Evolutionary conservation across 148 eudicot species (phyloP).

Genomic region (Selenicereus undatus): DNA sequence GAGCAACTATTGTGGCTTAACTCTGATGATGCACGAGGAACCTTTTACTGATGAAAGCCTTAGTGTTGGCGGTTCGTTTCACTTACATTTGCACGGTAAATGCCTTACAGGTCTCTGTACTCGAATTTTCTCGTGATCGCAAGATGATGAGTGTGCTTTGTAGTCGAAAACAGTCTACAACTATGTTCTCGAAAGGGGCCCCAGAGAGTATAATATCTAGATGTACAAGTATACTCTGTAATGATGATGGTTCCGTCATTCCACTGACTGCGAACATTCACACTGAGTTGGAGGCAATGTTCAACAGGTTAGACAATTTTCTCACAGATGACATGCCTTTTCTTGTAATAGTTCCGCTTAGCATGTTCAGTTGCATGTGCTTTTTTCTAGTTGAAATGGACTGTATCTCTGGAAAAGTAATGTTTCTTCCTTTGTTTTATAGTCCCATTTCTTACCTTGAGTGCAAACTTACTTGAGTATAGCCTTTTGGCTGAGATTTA

Average conservation of each 20-base stretch:
- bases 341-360: neutral
- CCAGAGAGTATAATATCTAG: slow-evolving; percentile 93
- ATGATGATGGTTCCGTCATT: slow-evolving; percentile 78
- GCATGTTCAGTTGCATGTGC: neutral
- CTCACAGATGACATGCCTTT: neutral
- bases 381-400: neutral
- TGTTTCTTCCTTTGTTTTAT: neutral
- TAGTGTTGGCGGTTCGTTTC: neutral
- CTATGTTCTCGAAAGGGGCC: slow-evolving; percentile 96
- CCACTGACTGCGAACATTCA: slow-evolving; percentile 69
- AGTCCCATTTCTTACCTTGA: neutral
- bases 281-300: slow-evolving; percentile 74
- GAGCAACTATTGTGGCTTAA: neutral
- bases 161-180: slow-evolving; percentile 80
- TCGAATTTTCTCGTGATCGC: slow-evolving; percentile 98
- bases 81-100: slow-evolving; percentile 1
- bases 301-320: slow-evolving; percentile 52
- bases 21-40: neutral
- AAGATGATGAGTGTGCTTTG: slow-evolving; percentile 99
- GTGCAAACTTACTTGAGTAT: too few relatives aligned
- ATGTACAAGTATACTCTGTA: slow-evolving; percentile 81
- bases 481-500: too few relatives aligned
- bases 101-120: slow-evolving; percentile 59
- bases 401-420: neutral
- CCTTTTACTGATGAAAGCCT: neutral